These are phyloP conservation scores for Saccharum hybrid DNA, from an alignment of 202 grass and related monocot species.

Conservation along the genomic window DNA sequence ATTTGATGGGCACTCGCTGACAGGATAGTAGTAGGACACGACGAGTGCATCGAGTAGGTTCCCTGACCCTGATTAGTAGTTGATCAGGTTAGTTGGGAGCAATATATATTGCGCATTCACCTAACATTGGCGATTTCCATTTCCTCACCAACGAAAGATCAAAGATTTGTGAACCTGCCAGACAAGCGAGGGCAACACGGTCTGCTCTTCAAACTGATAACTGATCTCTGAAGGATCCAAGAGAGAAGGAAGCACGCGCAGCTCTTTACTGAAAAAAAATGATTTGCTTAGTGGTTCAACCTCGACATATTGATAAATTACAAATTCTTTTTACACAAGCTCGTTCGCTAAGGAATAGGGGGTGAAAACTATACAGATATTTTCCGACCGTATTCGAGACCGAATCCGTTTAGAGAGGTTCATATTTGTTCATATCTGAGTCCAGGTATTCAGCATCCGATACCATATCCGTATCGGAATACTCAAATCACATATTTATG, in stretches of 20 bases:
- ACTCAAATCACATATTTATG: too few species aligned
- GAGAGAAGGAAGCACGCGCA: not conserved
- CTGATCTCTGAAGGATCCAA: not conserved
- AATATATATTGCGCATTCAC: not conserved
- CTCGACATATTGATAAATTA: too few species aligned
- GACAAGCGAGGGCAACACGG: not conserved
- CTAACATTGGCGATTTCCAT: not conserved
- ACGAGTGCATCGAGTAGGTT: not conserved
- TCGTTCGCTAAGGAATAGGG: too few species aligned
- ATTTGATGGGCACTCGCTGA: not conserved
- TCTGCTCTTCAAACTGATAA: not conserved
- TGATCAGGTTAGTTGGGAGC: slow-evolving; percentile 14
- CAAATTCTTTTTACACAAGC: too few species aligned
- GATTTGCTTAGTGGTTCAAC: not conserved
- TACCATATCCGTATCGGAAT: too few species aligned
- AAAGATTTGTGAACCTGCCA: not conserved
- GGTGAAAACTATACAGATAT: too few species aligned
- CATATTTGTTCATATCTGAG: too few species aligned
- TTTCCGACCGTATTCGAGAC: too few species aligned
- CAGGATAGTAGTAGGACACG: not conserved
- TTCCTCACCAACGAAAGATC: not conserved
- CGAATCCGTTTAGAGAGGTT: too few species aligned
- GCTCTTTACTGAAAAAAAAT: not conserved
- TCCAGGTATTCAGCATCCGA: too few species aligned
- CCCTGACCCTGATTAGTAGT: not conserved